Base-by-base conservation (phyloP, 768 basidiomycete genomes). In the Udeniomyces megalosporus region DNA sequence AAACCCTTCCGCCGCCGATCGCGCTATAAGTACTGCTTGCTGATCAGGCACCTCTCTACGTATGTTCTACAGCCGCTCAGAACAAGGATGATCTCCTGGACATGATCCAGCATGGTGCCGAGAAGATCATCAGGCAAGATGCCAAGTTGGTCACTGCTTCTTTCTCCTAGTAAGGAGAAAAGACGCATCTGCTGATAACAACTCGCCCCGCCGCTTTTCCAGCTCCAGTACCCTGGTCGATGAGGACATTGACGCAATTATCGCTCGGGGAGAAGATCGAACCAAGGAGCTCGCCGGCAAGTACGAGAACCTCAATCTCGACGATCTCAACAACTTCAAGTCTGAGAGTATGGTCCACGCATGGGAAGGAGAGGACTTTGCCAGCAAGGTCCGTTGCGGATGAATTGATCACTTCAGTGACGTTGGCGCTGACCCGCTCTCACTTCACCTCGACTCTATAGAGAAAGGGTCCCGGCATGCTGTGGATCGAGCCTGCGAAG, bases 21-120 rank as follows among this genome's bases (percentile, higher is more conserved):
- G 10, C 7, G 32, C n/a, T n/a, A 48, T n/a, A n/a, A n/a, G n/a
- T n/a, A n/a, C n/a, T 15, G 3, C 2, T 42, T 42, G 44, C 28
- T n/a, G 53, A 54, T 31, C 29, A 15, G 32, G 12, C 31, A 32
- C 38, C 34, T 15, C 29, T 24, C 50, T 17, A 2, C 28, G 35
- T 38, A 22, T 14, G 52, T 28, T 28, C 31, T 42, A n/a, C 68
- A 84, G 91, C 87, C 58, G 85, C 88, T 17, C 87, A 83, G 72
- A 75, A 73, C 67, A 97, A 97, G 76, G 95, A 97, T 52, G 95
- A 97, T 62, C 78, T 99, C 15, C 76, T 97, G 38, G 92, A 97
- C 71, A 99, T 97, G 90, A 97, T 99, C 63, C 84, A 91, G 6
- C 90, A 93, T 69, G 93, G 95, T 22, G 93, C 91, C 0, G 93